Base-by-base conservation (phyloP, 306 rosid species). In the Urtica urens region DNA sequence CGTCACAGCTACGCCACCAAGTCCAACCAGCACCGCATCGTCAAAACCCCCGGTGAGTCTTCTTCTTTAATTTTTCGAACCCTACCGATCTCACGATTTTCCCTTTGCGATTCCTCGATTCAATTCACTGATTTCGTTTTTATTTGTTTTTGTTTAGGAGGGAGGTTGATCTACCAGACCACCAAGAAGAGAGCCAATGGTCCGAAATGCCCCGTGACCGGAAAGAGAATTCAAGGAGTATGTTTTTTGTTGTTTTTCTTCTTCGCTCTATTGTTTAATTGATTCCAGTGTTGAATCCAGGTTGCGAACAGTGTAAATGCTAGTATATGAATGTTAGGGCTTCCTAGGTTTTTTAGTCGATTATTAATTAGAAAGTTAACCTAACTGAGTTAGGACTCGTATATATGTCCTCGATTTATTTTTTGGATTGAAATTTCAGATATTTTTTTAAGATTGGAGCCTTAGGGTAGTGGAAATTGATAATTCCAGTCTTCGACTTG, bases 221-320 rank as follows among this genome's bases (percentile, higher is more conserved):
- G 96, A 18, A 87, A 82, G 81, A 87, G 94, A 64, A 83, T 87
- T 55, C 96, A 87, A 63, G 96, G 94, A 72, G 94, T 87, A 73
- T 64, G 72, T 20, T 11, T 30, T 13, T 2, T n/a, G 39, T 38
- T 14, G 19, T 23, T 29, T 0, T 39, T 30, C 5, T 34, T 14
- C 16, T 6, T 48, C 23, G 23, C 0, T 35, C 16, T 23, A n/a
- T n/a, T n/a, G n/a, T n/a, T n/a, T n/a, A n/a, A n/a, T n/a, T n/a
- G n/a, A n/a, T n/a, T n/a, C n/a, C n/a, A n/a, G n/a, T n/a, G n/a
- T n/a, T n/a, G n/a, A n/a, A n/a, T n/a, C n/a, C n/a, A n/a, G n/a
- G n/a, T n/a, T n/a, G n/a, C n/a, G n/a, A n/a, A n/a, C n/a, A n/a
- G n/a, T n/a, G n/a, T n/a, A 31, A 31, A 6, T 13, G 26, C 1